These are phyloP conservation scores for Aciculoconidium aculeatum DNA, from an alignment of 805 yeast species.

Conservation along the genomic window DNA sequence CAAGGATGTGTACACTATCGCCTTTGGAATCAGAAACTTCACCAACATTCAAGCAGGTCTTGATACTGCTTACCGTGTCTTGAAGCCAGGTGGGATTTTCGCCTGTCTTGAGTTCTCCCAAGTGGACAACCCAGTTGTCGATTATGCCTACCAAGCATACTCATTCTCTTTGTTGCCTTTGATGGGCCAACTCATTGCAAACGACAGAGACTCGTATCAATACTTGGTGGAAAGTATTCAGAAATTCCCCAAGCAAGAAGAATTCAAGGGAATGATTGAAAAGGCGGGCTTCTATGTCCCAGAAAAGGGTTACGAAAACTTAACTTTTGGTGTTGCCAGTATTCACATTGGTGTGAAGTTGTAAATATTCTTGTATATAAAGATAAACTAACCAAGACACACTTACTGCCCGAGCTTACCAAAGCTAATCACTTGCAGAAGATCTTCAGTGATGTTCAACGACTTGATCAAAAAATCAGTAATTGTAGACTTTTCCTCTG, in stretches of 20 bases:
- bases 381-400: no score
- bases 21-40: slow-evolving; percentile 96
- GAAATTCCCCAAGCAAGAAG: slow-evolving; percentile 87
- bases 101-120: slow-evolving; percentile 95
- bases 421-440: no score
- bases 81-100: slow-evolving; percentile 96
- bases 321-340: slow-evolving; percentile 93
- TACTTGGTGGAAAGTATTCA: slow-evolving; percentile 92
- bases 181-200: slow-evolving; percentile 93
- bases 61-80: slow-evolving; percentile 89
- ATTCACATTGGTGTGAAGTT: slow-evolving; percentile 93
- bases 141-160: slow-evolving; percentile 77
- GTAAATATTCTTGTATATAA: slow-evolving; percentile 20
- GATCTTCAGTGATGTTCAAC: slow-evolving; percentile 30
- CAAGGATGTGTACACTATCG: slow-evolving; percentile 92
- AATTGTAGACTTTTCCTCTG: no score
- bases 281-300: slow-evolving; percentile 88
- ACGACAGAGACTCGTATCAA: slow-evolving; percentile 94
- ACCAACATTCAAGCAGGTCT: slow-evolving; percentile 92
- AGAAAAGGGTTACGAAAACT: slow-evolving; percentile 87
- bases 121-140: slow-evolving; percentile 74
- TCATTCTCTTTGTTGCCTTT: slow-evolving; percentile 83
- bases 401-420: no score
- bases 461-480: slow-evolving; percentile 18
- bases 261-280: slow-evolving; percentile 84